Conservation (phyloP, 1,284 basidiomycete species). For the Sparassis latifolia region DNA sequence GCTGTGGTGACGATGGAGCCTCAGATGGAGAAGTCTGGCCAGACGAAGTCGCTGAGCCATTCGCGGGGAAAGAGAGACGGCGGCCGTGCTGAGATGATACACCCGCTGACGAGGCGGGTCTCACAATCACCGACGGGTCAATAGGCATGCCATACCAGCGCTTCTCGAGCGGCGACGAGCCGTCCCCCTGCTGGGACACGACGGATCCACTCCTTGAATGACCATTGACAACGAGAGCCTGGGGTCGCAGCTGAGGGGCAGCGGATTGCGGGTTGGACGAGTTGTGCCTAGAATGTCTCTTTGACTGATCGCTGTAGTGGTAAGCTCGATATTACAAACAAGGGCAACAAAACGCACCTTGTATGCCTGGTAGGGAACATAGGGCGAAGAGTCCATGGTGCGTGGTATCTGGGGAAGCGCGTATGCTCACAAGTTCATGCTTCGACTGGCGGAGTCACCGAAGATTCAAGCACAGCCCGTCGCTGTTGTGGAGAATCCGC, state of each 20-base stretch:
- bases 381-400: conserved; percentile 21
- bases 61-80: neutral
- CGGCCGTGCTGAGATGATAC: conserved; percentile 1
- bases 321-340: conserved; percentile 5
- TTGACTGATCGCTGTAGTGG: conserved; percentile 40
- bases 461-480: neutral
- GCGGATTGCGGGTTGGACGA: conserved; percentile 32
- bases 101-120: conserved; percentile 18
- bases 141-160: conserved; percentile 10
- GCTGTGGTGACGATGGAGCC: neutral
- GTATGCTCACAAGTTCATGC: neutral
- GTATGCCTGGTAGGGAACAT: conserved; percentile 70
- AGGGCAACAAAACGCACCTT: conserved; percentile 34
- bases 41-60: conserved; percentile 1
- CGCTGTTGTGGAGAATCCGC: neutral
- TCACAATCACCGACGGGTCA: conserved; percentile 7
- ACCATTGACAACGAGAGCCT: conserved; percentile 12
- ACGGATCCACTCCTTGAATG: conserved; percentile 16
- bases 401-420: neutral
- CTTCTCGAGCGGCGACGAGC: conserved; percentile 12
- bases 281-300: conserved; percentile 54
- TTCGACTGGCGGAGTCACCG: neutral
- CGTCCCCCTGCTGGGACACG: conserved; percentile 10
- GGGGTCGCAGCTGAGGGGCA: conserved; percentile 3
- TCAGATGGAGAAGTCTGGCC: conserved; percentile 2